A percentile compares a stretch with the other conserved stretches of the same genome.
Conservation (phyloP, 192 early-diverging fungal genomes). For the Coemansia sp. region DNA sequence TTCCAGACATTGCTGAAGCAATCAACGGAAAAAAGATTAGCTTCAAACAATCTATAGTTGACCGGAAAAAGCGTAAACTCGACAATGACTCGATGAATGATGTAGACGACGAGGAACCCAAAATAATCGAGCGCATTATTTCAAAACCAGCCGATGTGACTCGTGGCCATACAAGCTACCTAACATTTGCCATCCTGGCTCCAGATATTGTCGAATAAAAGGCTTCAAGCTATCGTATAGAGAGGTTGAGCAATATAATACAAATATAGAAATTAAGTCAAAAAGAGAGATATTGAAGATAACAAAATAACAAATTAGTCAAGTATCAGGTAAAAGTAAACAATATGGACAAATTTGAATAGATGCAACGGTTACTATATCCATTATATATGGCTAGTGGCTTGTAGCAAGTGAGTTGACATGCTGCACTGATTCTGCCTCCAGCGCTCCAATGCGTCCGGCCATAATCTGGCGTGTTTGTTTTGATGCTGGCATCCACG, state of each 20-base stretch:
- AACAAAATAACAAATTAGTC: too few relatives aligned
- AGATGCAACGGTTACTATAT: too few relatives aligned
- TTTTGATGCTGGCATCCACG: background rate
- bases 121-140: constrained; percentile 51
- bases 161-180: constrained; percentile 91
- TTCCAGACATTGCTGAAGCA: constrained; percentile 67
- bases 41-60: constrained; percentile 25
- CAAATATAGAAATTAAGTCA: too few relatives aligned
- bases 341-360: too few relatives aligned
- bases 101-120: background rate
- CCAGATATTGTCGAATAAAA: constrained; percentile 14
- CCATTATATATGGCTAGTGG: too few relatives aligned
- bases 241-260: too few relatives aligned
- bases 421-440: background rate
- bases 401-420: background rate
- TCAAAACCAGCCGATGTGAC: constrained; percentile 61
- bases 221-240: too few relatives aligned
- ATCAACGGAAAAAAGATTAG: constrained; percentile 50
- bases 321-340: too few relatives aligned
- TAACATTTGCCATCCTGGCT: constrained; percentile 79
- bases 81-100: background rate
- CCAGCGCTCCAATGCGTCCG: background rate
- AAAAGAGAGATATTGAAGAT: too few relatives aligned
- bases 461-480: background rate
- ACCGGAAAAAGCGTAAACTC: constrained; percentile 46